Conservation (phyloP, 2,329 filamentous ascomycete species). For the Fusarium coicis region DNA sequence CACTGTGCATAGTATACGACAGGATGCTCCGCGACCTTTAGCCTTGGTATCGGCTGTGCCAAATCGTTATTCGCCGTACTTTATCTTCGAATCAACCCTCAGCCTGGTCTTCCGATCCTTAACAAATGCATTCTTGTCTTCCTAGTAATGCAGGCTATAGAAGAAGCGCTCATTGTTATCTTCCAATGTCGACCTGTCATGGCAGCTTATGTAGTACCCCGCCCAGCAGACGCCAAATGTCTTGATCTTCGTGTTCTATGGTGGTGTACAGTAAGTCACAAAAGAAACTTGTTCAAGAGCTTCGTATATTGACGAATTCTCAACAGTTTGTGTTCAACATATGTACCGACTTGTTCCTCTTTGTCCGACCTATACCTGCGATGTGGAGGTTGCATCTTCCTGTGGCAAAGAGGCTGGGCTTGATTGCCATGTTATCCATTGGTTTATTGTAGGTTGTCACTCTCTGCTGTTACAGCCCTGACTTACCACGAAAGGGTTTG, state of each 20-base stretch:
- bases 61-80: constrained; percentile 49
- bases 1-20: constrained; percentile 22
- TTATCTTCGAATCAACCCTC: constrained; percentile 47
- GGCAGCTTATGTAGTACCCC: constrained; percentile 42
- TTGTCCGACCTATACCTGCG: constrained; percentile 52
- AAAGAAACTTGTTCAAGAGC: no score
- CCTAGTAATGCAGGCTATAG: constrained; percentile 44
- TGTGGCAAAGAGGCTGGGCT: constrained; percentile 42
- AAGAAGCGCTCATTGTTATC: constrained; percentile 45
- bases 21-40: constrained; percentile 45
- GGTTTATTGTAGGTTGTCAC: constrained; percentile 38
- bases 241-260: constrained; percentile 46
- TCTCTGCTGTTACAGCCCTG: no score
- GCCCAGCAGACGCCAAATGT: constrained; percentile 37
- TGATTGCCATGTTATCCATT: constrained; percentile 45
- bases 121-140: constrained; percentile 47
- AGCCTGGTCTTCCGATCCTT: constrained; percentile 36
- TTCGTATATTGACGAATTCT: neutral
- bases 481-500: constrained; percentile 33
- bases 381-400: constrained; percentile 51
- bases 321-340: constrained; percentile 49
- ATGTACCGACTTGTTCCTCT: constrained; percentile 50
- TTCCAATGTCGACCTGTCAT: constrained; percentile 44
- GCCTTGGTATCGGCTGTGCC: constrained; percentile 44
- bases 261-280: constrained; percentile 46